Conservation (phyloP, 2,329 filamentous ascomycete species). For the Sclerotinia spermophila region DNA sequence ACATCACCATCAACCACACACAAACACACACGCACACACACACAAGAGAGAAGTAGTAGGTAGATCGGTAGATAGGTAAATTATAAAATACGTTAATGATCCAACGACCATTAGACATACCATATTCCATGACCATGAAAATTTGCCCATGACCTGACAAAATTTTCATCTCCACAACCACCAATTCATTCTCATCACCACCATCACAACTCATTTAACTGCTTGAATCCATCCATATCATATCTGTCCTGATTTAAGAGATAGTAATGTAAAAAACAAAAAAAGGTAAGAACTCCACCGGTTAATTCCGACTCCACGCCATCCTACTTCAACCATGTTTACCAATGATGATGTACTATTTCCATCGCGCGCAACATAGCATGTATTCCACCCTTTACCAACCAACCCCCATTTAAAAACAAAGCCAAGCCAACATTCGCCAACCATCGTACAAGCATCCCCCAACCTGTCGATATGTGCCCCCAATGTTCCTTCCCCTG, state of each 20-base stretch:
- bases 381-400: conserved; percentile 9
- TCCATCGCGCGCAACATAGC: conserved; percentile 1
- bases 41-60: background rate
- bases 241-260: background rate
- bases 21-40: background rate
- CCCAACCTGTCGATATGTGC: conserved; percentile 11
- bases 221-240: conserved; percentile 8
- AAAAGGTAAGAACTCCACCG: background rate
- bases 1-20: background rate
- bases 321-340: background rate
- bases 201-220: background rate
- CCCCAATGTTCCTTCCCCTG: conserved; percentile 2
- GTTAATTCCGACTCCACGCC: conserved; percentile 3
- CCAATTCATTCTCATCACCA: background rate
- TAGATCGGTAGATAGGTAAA: background rate
- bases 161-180: background rate
- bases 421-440: conserved; percentile 14
- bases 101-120: background rate
- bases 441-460: conserved; percentile 16
- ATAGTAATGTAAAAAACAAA: background rate
- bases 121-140: background rate
- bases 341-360: conserved; percentile 5
- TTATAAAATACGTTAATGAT: background rate
- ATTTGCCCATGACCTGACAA: conserved; percentile 9
- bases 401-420: conserved; percentile 7